Base-by-base conservation (phyloP, 2,329 filamentous ascomycete species). In the Fusarium sp. region DNA sequence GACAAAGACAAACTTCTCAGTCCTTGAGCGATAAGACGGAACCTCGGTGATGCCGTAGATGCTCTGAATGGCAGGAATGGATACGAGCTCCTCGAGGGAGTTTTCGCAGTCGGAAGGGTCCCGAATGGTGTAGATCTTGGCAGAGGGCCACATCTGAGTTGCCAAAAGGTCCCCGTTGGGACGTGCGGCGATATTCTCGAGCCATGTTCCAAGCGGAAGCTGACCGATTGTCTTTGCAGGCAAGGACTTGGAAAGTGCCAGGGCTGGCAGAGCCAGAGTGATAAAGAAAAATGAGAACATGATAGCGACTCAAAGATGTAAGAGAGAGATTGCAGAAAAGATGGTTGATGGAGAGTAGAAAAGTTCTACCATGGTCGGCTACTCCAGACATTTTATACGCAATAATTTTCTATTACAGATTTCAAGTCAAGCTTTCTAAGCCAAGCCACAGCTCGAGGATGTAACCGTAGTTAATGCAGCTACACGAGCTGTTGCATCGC, bases 101-200 rank as follows among this genome's bases (percentile, higher is more conserved):
- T 68, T 57, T 5, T 11, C 4, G 18, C 9, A 45, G 11, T 35
- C 31, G 10, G 69, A 68, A 3, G 73, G 73, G 33, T 68, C 45
- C 10, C 45, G 45, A 27, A 77, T 27, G 14, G 73, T 76, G 65
- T 68, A 77, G 27, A 76, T 39, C 5, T 14, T 20, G 31, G 74
- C 71, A n/a, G 69, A 61, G 3, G 71, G 75, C 22, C 24, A 52
- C 61, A 76, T 33, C 33, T 72, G 69, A 7, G 73, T 76, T 9
- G 56, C 37, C 8, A 77, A 54, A n/a, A 77, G 29, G 43, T 74
- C 71, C 13, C 71, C 69, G 33, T 72, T 72, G 39, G 71, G 67
- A 11, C 75, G 73, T 5, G 68, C 68, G 5, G 68, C 73, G 16
- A 77, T 69, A 54, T 76, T 76, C 45, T 77, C 74, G 7, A 76